Evolutionary conservation across 2,329 filamentous ascomycete genomes (phyloP).

Genomic region (Phialophora verrucosa): DNA sequence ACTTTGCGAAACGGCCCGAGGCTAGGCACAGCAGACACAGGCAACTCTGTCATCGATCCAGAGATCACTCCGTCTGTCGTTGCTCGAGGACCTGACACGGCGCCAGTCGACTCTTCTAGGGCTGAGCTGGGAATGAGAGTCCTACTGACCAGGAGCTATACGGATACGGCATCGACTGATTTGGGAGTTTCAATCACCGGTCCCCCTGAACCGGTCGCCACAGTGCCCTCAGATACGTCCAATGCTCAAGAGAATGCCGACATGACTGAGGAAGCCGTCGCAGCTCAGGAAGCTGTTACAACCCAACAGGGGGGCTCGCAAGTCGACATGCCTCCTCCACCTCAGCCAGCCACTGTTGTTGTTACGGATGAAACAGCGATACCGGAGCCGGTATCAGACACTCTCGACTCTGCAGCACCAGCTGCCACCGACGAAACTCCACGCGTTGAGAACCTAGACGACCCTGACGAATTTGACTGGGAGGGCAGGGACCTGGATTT

Average conservation of each 20-base stretch:
- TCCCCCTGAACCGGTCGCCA: neutral
- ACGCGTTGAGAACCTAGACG: constrained; percentile 21
- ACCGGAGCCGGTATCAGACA: neutral
- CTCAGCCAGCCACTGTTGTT: neutral
- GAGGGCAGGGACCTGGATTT: constrained; percentile 48
- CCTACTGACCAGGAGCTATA: neutral
- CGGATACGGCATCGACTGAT: neutral
- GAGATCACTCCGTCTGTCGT: neutral
- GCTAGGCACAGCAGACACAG: neutral
- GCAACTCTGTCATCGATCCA: neutral
- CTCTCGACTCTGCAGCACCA: neutral
- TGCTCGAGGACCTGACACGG: neutral
- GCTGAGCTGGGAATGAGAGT: neutral
- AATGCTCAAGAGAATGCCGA: neutral
- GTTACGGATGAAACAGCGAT: neutral
- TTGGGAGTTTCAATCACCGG: neutral
- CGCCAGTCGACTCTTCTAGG: neutral
- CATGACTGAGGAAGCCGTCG: too few relatives aligned
- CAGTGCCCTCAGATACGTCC: neutral
- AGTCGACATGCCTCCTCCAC: neutral
- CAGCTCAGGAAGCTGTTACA: neutral
- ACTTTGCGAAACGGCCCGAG: neutral
- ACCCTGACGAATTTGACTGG: constrained; percentile 38
- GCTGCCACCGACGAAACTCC: neutral
- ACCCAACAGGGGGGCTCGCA: neutral